A percentile compares a stretch with the other conserved stretches of the same genome.
Conservation (phyloP, 2,329 filamentous ascomycete genomes). For the Fusarium sp. region DNA sequence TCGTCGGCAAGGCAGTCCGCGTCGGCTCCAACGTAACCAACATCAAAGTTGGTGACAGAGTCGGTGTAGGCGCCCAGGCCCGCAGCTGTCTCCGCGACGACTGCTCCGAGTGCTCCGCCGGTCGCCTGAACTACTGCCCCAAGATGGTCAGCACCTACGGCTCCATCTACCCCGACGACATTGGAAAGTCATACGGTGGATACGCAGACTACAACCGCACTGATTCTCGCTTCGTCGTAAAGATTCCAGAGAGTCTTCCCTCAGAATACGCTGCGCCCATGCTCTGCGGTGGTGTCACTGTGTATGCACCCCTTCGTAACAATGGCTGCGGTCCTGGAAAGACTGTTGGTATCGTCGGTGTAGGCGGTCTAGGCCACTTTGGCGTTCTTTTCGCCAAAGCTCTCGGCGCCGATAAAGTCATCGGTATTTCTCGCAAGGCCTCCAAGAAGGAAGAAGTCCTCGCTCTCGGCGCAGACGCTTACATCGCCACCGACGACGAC, state of each 20-base stretch:
- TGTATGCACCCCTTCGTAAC: slow-evolving; percentile 70
- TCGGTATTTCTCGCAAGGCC: slow-evolving; percentile 66
- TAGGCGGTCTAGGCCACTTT: slow-evolving; percentile 76
- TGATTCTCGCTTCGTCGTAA: slow-evolving; percentile 59
- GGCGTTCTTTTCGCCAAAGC: slow-evolving; percentile 75
- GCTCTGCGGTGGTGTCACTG: slow-evolving; percentile 76
- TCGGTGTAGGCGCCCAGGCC: slow-evolving; percentile 71
- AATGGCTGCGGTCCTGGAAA: slow-evolving; percentile 75
- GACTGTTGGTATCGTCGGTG: slow-evolving; percentile 72
- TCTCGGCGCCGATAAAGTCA: slow-evolving; percentile 69
- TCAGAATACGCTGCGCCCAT: slow-evolving; percentile 66
- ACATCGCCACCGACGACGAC: slow-evolving; percentile 58
- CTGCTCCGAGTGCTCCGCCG: slow-evolving; percentile 56
- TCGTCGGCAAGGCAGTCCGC: slow-evolving; percentile 68
- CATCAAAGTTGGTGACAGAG: slow-evolving; percentile 71
- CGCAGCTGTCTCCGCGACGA: slow-evolving; percentile 61
- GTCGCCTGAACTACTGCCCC: slow-evolving; percentile 57
- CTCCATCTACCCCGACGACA: slow-evolving; percentile 60
- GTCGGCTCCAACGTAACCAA: slow-evolving; percentile 61
- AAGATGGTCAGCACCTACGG: slow-evolving; percentile 64
- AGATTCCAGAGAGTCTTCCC: slow-evolving; percentile 57
- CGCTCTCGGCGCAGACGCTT: slow-evolving; percentile 67
- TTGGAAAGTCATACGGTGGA: slow-evolving; percentile 59
- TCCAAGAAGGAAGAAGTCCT: slow-evolving; percentile 66
- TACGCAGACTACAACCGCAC: slow-evolving; percentile 51